A percentile compares a stretch with the other conserved stretches of the same genome.
Evolutionary conservation across 2,329 filamentous ascomycete species (phyloP).

Genomic region (Colletotrichum lentis): DNA sequence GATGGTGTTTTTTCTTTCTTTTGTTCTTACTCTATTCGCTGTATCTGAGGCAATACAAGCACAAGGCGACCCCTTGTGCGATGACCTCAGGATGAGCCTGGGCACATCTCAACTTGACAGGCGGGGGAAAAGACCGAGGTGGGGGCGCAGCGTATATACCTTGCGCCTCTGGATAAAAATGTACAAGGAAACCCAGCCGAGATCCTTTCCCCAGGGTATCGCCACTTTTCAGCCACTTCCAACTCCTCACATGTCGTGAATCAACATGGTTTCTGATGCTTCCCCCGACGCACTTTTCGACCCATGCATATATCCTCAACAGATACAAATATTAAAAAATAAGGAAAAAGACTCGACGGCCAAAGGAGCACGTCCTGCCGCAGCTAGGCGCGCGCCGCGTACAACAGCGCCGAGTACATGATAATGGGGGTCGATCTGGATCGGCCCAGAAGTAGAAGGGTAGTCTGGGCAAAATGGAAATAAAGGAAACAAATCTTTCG

Average conservation of each 20-base stretch:
- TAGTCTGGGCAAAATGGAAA: slow-evolving; percentile 29
- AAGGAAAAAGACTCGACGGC: slow-evolving; percentile 14
- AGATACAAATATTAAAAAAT: slow-evolving; percentile 38
- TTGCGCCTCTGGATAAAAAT: slow-evolving; percentile 26
- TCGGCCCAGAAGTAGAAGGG: slow-evolving; percentile 20
- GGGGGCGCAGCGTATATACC: neutral
- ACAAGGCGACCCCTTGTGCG: slow-evolving; percentile 23
- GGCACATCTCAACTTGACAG: slow-evolving; percentile 30
- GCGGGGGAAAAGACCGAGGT: slow-evolving; percentile 24
- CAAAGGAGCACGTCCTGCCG: neutral
- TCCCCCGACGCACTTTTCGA: slow-evolving; percentile 12
- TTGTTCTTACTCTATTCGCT: slow-evolving; percentile 33
- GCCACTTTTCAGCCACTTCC: slow-evolving; percentile 21
- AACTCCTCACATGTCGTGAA: slow-evolving; percentile 32
- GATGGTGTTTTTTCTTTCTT: slow-evolving; percentile 18
- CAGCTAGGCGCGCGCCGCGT: neutral
- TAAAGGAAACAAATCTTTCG: slow-evolving; percentile 33
- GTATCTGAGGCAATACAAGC: slow-evolving; percentile 30
- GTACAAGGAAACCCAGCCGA: slow-evolving; percentile 30
- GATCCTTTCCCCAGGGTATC: slow-evolving; percentile 29
- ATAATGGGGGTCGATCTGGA: slow-evolving; percentile 10
- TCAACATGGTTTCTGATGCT: slow-evolving; percentile 11
- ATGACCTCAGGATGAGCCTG: neutral
- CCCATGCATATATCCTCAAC: slow-evolving; percentile 30
- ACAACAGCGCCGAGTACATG: slow-evolving; percentile 13